phyloP scores from a whole-genome alignment of 148 eudicot genomes.

The Drosera capensis region DNA sequence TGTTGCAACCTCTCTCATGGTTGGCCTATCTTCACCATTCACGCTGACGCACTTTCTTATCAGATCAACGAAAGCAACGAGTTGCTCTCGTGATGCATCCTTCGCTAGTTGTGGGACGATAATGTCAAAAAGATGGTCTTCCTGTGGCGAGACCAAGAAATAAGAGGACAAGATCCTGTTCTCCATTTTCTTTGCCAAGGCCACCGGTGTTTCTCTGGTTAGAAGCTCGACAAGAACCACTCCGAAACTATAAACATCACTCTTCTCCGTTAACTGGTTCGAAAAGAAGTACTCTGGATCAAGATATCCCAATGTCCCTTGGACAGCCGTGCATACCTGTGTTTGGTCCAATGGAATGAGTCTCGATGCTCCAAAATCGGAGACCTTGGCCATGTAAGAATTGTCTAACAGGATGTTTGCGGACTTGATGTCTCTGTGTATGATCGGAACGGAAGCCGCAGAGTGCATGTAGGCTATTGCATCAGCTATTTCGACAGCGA shows the following conservation, averaged over 20 bases:
- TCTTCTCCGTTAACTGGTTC: too few relatives aligned
- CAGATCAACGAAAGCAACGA: not conserved
- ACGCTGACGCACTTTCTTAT: not conserved
- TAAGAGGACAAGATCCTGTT: not conserved
- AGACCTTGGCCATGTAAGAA: slow-evolving; percentile 2
- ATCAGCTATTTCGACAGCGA: slow-evolving; percentile 4
- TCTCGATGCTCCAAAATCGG: slow-evolving; percentile 8
- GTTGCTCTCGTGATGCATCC: not conserved
- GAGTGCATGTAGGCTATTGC: slow-evolving; percentile 9
- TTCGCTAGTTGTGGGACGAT: not conserved
- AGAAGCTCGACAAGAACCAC: slow-evolving; percentile 5
- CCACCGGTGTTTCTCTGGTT: not conserved
- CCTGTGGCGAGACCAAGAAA: not conserved
- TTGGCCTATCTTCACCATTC: slow-evolving; percentile 1
- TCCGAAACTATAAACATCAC: slow-evolving; percentile 9
- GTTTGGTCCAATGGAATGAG: slow-evolving; percentile 1
- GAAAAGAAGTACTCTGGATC: slow-evolving; percentile 1
- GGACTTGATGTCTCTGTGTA: too few relatives aligned
- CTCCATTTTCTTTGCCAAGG: not conserved
- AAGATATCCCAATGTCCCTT: slow-evolving; percentile 4
- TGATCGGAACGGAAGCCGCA: slow-evolving; percentile 6
- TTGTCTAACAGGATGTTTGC: slow-evolving; percentile 3
- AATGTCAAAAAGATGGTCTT: not conserved
- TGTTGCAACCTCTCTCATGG: slow-evolving; percentile 5
- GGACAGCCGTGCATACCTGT: not conserved